Evolutionary conservation across 2,329 filamentous ascomycete genomes (phyloP), one percentile per base, ranked within the genome.

Genomic region (Ophiostoma novo-ulmi): DNA sequence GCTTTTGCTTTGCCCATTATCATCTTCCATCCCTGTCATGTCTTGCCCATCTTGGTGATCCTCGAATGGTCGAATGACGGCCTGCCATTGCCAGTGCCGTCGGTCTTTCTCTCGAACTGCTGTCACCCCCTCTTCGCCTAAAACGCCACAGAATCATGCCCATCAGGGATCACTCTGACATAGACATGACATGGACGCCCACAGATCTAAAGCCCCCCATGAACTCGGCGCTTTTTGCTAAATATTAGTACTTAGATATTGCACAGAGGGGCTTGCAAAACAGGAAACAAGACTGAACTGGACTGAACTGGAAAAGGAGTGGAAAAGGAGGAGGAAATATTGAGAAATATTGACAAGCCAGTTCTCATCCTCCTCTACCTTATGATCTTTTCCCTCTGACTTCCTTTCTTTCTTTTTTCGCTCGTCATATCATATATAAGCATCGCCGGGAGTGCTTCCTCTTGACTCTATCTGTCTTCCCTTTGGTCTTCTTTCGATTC

Each of bases 101-200:
- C 52, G 65, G 48, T 39, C 69, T 44, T 61, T 55, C 64, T 48
- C 69, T 14, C 14, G 22, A 58, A 52, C 44, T 67, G 69, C 63
- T 70, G 69, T 36, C 64, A 63, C 38, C 61, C 48, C 69, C 26
- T 44, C 31, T 38, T 67, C 69, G 52, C 69, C 65, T 70, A 67
- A 67, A 61, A n/a, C 69, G 64, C 69, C 69, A 48, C 69, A 48
- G 31, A 31, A n/a, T 52, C 38, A 70, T 38, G 58, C 8, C 55
- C 11, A 13, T 22, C 63, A 67, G 52, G 26, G 63, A 55, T 66
- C 69, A 17, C 35, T 58, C 31, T 61, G 61, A 48, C 38, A 31
- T 52, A 14, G 35, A 26, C 8, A 31, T 14, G 13, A 31, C 17
- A 58, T 14, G n/a, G 52, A 26, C 52, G 11, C 2, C 52, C 22